Evolutionary conservation across 208 protist species (phyloP).

Genomic region (Porcisia deanei): DNA sequence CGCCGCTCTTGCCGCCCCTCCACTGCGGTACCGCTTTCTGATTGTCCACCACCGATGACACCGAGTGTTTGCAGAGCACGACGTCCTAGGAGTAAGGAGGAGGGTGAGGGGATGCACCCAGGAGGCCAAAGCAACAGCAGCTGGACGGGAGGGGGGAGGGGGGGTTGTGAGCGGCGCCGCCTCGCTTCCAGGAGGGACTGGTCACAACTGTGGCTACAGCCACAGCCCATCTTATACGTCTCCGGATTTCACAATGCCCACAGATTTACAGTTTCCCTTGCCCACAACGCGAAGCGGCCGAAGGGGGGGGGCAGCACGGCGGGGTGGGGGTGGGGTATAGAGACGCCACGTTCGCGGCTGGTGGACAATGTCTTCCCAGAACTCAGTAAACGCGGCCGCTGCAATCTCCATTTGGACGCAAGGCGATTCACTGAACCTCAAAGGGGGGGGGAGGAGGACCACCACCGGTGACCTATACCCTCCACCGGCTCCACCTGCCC

Average conservation of each 20-base stretch:
- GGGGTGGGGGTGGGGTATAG: not conserved
- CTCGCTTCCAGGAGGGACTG: not conserved
- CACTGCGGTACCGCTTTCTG: not conserved
- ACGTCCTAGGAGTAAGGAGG: not conserved
- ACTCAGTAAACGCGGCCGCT: not conserved
- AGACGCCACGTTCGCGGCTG: not conserved
- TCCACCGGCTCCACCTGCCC: too few species aligned
- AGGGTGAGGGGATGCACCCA: too few species aligned
- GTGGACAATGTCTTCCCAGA: not conserved
- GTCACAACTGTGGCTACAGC: not conserved
- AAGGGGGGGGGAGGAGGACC: too few species aligned
- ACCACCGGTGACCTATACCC: too few species aligned
- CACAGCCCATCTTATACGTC: not conserved
- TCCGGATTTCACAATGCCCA: not conserved
- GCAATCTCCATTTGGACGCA: too few species aligned
- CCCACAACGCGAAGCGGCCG: not conserved
- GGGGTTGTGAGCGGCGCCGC: not conserved
- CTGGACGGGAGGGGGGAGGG: not conserved
- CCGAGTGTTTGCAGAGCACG: not conserved
- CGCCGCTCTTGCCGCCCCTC: not conserved
- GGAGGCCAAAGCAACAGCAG: not conserved
- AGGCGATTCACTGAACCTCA: not conserved
- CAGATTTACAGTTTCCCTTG: not conserved
- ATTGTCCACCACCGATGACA: not conserved
- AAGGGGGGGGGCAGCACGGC: not conserved